Percentiles rank a stretch among this genome's conserved stretches.
phyloP scores from a whole-genome alignment of 441 rosid genomes.

The Croton laevigatus region DNA sequence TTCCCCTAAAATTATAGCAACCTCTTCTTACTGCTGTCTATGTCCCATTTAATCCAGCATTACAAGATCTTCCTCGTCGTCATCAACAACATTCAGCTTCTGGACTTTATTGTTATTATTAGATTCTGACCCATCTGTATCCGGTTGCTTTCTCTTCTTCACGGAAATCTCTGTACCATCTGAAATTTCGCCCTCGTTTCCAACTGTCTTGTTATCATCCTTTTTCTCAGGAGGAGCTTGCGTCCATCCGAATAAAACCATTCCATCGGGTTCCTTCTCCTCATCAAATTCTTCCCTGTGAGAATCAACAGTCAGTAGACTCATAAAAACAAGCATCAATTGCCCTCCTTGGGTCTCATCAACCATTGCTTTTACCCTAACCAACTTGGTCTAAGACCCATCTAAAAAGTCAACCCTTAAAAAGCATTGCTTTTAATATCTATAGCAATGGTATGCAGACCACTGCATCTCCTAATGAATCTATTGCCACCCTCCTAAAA shows the following conservation, averaged over 20 bases:
- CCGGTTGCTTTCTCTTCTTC: constrained; percentile 62
- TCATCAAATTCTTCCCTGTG: constrained; percentile 89
- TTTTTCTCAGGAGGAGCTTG: constrained; percentile 47
- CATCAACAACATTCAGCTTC: constrained; percentile 55
- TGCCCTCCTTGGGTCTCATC: too few relatives aligned
- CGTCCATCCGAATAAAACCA: constrained; percentile 90
- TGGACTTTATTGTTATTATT: constrained; percentile 42
- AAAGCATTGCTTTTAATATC: too few relatives aligned
- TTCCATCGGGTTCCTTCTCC: constrained; percentile 96
- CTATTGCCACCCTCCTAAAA: background rate
- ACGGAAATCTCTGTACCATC: constrained; percentile 32
- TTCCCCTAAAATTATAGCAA: constrained; percentile 38
- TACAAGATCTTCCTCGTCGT: constrained; percentile 51
- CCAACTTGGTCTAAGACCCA: too few relatives aligned
- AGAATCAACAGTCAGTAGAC: background rate
- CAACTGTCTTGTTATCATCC: constrained; percentile 25
- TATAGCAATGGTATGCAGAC: too few relatives aligned
- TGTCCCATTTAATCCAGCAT: constrained; percentile 35
- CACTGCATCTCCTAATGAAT: too few relatives aligned
- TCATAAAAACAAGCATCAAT: too few relatives aligned
- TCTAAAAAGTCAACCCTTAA: too few relatives aligned
- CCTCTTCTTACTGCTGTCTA: constrained; percentile 46
- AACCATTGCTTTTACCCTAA: too few relatives aligned
- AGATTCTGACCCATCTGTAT: constrained; percentile 29
- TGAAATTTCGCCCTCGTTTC: constrained; percentile 34